Base-by-base conservation (phyloP, 352 stramenopile genomes). In the Phytopythium kandeliae region DNA sequence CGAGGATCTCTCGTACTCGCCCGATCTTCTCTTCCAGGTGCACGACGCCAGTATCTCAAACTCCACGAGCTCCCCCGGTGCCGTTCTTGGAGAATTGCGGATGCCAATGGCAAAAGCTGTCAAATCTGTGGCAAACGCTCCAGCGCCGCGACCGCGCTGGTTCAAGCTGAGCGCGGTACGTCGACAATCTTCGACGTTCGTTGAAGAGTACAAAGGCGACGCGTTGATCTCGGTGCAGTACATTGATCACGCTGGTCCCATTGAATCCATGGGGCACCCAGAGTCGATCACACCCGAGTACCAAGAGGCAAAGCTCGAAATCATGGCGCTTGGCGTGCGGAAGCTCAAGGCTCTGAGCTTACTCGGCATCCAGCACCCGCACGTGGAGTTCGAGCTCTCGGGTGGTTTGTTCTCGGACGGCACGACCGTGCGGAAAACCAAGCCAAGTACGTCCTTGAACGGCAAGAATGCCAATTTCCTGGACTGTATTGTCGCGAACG, bases 381-480 rank as follows among this genome's bases (percentile, higher is more conserved):
- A 75, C 22, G 40, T 89, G 9, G 81, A 92, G 57, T 87, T 87
- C 49, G 81, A 89, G 45, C 67, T 92, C 10, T 65, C 75, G 0
- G 81, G 78, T 0, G 77, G 57, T 0, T 57, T 68, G 9, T 86
- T 87, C 40, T 54, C 62, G 0, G 75, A 86, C 30, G 68, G 69
- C 6, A 72, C 65, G 3, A 77, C 45, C 52, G 55, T 75, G 3
- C 59, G 69, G 1, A 69, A 71, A 2, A 81, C 68, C 0, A 72
- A 76, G 24, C 58, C 75, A 2, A 69, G 69, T 17, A 25, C 71
- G 6, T 69, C 57, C 5, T 45, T 48, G 4, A 73, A 60, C 26
- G 73, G 64, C 38, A 92, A 92, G 55, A 86, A 92, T 21, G 78
- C 70, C 3, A 92, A 89, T 22, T 76, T 90, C n/a, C 50, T 90